These are phyloP conservation scores for Combretum micranthum DNA, from an alignment of 345 rosid species.

Conservation along the genomic window DNA sequence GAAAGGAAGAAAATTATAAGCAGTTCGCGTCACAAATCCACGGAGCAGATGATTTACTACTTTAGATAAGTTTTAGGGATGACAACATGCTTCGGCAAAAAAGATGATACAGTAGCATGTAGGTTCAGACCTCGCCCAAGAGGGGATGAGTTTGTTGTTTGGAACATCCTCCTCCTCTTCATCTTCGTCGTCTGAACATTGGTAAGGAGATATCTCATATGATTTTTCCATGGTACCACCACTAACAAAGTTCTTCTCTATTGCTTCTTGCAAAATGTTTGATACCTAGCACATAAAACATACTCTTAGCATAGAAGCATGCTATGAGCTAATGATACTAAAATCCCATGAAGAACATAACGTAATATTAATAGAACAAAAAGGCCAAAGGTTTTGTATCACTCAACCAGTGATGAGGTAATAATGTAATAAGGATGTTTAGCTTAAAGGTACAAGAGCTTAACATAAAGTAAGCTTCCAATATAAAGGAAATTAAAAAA, in stretches of 20 bases:
- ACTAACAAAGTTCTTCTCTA: constrained; percentile 7
- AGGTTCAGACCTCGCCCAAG: constrained; percentile 73
- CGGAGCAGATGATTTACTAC: background rate
- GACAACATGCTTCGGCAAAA: background rate
- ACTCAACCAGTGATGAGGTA: background rate
- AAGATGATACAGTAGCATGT: no score
- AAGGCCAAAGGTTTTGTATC: no score
- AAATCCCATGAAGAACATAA: no score
- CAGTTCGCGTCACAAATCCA: background rate
- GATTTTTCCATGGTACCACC: constrained; percentile 40
- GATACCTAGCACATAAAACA: constrained; percentile 24
- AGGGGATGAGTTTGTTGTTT: constrained; percentile 58
- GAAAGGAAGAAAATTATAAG: background rate
- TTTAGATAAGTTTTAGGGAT: background rate
- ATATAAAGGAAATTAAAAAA: no score
- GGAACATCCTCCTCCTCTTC: constrained; percentile 52
- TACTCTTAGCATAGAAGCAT: constrained; percentile 9
- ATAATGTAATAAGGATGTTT: no score
- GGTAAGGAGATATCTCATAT: constrained; percentile 85
- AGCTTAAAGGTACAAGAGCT: no score
- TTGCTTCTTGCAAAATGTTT: constrained; percentile 21
- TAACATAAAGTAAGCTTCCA: no score
- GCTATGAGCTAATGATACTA: no score
- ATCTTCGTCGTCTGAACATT: constrained; percentile 81
- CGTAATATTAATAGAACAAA: no score